Percentiles rank a stretch among this genome's conserved stretches.
These are phyloP conservation scores for Deinandra increscens DNA, from an alignment of 129 eudicot species.

Conservation along the genomic window DNA sequence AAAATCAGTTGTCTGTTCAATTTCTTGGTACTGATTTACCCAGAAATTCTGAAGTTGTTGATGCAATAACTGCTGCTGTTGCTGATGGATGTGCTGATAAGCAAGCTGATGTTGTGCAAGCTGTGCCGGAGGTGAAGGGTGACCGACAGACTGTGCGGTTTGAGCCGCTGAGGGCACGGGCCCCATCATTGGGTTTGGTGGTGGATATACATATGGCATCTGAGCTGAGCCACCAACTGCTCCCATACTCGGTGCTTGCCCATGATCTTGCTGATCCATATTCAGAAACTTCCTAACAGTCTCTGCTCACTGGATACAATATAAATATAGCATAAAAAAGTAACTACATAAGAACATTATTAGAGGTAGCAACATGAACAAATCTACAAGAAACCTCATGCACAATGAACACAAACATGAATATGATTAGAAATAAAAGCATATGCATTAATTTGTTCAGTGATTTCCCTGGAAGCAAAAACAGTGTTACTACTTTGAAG, in stretches of 20 bases:
- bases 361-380: neutral
- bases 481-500: no score
- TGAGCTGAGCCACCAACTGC: constrained; percentile 48
- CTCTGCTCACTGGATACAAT: neutral
- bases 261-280: constrained; percentile 88
- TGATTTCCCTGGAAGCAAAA: neutral
- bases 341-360: neutral
- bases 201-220: constrained; percentile 75
- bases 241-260: constrained; percentile 47
- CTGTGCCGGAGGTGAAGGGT: constrained; percentile 53
- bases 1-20: constrained; percentile 34
- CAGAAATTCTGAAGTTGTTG: constrained; percentile 43
- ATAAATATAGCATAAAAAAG: neutral
- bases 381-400: neutral
- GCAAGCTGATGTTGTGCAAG: constrained; percentile 76
- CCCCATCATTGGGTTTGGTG: constrained; percentile 68
- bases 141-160: constrained; percentile 45
- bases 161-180: constrained; percentile 40
- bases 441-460: neutral
- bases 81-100: constrained; percentile 80
- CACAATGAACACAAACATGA: neutral
- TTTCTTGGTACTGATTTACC: constrained; percentile 32
- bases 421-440: neutral
- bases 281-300: neutral
- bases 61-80: constrained; percentile 70